Conservation (phyloP, 1,284 basidiomycete genomes). For the Cutaneotrichosporon sp. region DNA sequence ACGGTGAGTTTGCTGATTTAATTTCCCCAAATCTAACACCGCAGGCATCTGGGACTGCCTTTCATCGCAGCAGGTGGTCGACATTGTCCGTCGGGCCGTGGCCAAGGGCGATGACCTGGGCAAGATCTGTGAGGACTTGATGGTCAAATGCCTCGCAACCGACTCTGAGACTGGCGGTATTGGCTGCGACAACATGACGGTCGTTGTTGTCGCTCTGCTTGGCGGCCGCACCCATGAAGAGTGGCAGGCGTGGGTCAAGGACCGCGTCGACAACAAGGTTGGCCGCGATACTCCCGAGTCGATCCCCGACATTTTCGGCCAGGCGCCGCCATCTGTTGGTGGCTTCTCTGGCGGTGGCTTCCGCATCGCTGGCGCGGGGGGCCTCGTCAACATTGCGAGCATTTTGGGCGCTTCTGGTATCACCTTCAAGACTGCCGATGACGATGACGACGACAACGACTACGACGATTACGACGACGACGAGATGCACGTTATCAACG, state of each 20-base stretch:
- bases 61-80: conserved; percentile 86
- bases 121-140: conserved; percentile 85
- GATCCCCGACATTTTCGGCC: conserved; percentile 51
- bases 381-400: conserved; percentile 49
- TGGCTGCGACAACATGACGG: conserved; percentile 99
- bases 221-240: conserved; percentile 83
- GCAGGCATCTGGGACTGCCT: conserved; percentile 98
- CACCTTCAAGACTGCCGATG: conserved; percentile 42
- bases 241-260: conserved; percentile 89
- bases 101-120: conserved; percentile 74
- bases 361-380: conserved; percentile 44
- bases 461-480: conserved; percentile 48
- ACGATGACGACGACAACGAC: conserved; percentile 50
- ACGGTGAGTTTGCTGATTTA: conserved; percentile 62
- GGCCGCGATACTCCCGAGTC: conserved; percentile 59
- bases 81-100: conserved; percentile 80
- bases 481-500: conserved; percentile 33
- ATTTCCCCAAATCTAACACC: conserved; percentile 9
- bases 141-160: conserved; percentile 90
- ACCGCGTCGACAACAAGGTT: conserved; percentile 71
- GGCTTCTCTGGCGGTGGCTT: conserved; percentile 36
- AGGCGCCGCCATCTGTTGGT: conserved; percentile 23
- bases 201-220: conserved; percentile 84
- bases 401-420: conserved; percentile 49
- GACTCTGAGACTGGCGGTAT: conserved; percentile 91